Percentiles rank a stretch among this genome's conserved stretches.
Evolutionary conservation across 139 green algal genomes (phyloP).

Genomic region (Eudorina sp.): DNA sequence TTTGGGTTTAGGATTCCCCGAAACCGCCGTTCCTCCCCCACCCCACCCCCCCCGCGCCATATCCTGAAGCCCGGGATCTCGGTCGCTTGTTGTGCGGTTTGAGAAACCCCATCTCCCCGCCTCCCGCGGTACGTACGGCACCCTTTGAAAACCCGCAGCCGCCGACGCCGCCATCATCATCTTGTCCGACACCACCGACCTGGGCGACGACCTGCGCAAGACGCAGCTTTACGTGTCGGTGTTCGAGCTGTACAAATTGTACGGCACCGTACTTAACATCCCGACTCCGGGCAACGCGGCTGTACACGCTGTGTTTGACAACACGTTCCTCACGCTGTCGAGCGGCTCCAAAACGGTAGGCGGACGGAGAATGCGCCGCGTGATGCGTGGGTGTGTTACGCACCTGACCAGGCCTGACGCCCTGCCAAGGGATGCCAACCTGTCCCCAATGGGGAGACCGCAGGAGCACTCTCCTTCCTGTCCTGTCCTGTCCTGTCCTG

Average conservation of each 20-base stretch:
- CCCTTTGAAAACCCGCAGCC: neutral
- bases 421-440: neutral
- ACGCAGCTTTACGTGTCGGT: neutral
- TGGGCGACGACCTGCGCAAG: neutral
- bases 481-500: too few relatives aligned
- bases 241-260: neutral
- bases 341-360: neutral
- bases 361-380: neutral
- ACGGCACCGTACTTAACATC: neutral
- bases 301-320: conserved; percentile 7
- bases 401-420: neutral
- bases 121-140: too few relatives aligned
- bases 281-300: neutral
- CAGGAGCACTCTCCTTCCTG: too few relatives aligned
- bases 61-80: neutral
- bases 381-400: neutral
- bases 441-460: neutral
- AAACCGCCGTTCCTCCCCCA: neutral
- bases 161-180: neutral
- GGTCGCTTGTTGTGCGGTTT: neutral
- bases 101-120: neutral
- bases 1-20: neutral
- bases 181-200: neutral
- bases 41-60: neutral
- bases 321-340: neutral